These are phyloP conservation scores for Fistulifera pelliculosa DNA, from an alignment of 108 stramenopile species.

Conservation along the genomic window DNA sequence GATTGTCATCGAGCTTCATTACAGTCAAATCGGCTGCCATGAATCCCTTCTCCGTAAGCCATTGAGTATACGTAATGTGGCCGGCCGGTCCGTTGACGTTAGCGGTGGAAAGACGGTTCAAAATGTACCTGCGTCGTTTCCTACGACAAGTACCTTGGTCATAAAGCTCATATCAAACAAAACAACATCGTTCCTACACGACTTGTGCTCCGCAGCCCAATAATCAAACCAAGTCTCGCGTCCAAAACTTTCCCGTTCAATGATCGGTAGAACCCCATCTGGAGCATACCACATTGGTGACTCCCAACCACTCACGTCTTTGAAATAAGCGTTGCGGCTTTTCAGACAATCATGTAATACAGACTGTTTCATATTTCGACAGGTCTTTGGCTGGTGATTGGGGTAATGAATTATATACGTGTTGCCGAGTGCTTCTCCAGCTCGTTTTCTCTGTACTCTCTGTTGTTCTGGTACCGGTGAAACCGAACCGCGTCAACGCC, in stretches of 20 bases:
- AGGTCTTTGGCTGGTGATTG: constrained; percentile 34
- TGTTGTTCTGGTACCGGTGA: constrained; percentile 43
- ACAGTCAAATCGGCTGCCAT: constrained; percentile 77
- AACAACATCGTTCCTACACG: constrained; percentile 46
- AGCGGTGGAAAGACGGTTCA: constrained; percentile 61
- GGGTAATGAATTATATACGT: constrained; percentile 65
- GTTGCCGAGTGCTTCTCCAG: constrained; percentile 45
- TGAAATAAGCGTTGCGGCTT: constrained; percentile 30
- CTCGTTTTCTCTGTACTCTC: constrained; percentile 37
- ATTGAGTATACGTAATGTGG: constrained; percentile 66
- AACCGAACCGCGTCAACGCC: constrained; percentile 52
- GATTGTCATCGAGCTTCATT: constrained; percentile 37
- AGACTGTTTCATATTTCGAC: constrained; percentile 38
- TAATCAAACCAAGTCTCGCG: constrained; percentile 28
- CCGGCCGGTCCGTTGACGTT: constrained; percentile 39
- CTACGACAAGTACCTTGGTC: constrained; percentile 62
- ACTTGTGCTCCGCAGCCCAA: constrained; percentile 54
- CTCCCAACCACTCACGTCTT: constrained; percentile 68
- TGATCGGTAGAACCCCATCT: background rate
- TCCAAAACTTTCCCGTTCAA: constrained; percentile 32
- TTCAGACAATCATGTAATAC: constrained; percentile 42
- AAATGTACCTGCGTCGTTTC: constrained; percentile 52
- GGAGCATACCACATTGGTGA: constrained; percentile 45
- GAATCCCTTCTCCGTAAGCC: constrained; percentile 44
- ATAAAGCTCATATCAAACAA: constrained; percentile 85